Base-by-base conservation (phyloP, 371 early-diverging fungal species). In the Chytridium lagenaria region DNA sequence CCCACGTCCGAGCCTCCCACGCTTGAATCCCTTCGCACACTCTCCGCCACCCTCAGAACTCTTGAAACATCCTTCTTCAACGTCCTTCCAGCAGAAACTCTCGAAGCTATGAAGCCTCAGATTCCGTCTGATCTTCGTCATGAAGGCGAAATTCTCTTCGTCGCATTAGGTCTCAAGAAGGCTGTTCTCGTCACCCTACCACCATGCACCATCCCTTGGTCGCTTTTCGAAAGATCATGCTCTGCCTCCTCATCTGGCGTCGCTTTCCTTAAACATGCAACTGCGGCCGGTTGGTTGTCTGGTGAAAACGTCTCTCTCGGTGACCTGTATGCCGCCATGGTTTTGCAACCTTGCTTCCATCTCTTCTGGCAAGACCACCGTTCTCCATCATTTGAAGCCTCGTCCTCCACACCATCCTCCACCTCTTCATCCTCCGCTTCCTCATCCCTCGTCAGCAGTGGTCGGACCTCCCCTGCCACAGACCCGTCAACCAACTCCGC, bases 101-200 rank as follows among this genome's bases (percentile, higher is more conserved):
- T 55, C 16, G 55, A 55, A 26, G 30, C 10, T 26, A 55, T 55
- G 23, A 55, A 55, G 30, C 55, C 55, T 26, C 55, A 55, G 26
- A 55, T 55, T 28, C 55, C 55, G 19, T 55, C 55, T 28, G 55
- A 55, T 26, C 55, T 55, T 5, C 10, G 55, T 5, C 55, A 55
- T 28, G 16, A 55, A 7, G 55, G 55, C 55, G 55, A 55, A 55
- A 16, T 55, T 16, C 55, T 55, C 16, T 26, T 55, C 26, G 26
- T 55, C 16, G 55, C 55, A 28, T 26, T 55, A 10, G 55, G 55
- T 7, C 26, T 55, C 16, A 55, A 55, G 26, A 5, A 16, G 23
- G 55, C 55, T 5, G 55, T 55, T 28, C 55, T 55, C 10, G 10
- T 55, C 55, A 55, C 55, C 10, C 26, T 55, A 7, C 55, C 55